Conservation (phyloP, 306 rosid genomes). For the Glycine latifolia region DNA sequence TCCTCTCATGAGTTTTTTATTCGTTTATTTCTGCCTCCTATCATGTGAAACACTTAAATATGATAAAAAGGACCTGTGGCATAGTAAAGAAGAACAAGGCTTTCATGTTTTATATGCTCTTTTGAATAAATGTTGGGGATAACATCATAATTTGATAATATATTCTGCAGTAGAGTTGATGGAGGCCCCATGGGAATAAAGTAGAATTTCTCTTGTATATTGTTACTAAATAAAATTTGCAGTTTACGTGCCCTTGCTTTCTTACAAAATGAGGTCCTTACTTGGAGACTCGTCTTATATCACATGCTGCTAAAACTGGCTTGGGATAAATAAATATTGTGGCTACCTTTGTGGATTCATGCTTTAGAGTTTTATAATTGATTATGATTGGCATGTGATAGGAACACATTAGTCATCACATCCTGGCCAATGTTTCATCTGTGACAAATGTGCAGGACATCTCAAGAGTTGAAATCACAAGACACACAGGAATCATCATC, state of each 20-base stretch:
- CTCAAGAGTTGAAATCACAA: conserved; percentile 58
- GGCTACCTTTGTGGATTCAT: conserved; percentile 14
- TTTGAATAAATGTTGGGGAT: conserved; percentile 6
- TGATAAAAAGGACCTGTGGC: conserved; percentile 15
- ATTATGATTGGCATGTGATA: conserved; percentile 39
- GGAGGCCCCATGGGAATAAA: not conserved
- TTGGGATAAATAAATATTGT: conserved; percentile 18
- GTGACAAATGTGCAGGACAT: conserved; percentile 60
- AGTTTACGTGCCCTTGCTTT: conserved; percentile 10
- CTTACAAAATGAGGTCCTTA: conserved; percentile 15
- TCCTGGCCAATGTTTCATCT: conserved; percentile 38
- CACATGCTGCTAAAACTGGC: conserved; percentile 30
- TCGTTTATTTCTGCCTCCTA: not conserved
- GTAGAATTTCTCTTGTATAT: conserved; percentile 6
- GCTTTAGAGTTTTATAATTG: conserved; percentile 24
- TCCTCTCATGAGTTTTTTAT: conserved; percentile 17
- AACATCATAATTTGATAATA: conserved; percentile 13
- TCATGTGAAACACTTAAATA: conserved; percentile 6
- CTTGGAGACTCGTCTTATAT: conserved; percentile 30
- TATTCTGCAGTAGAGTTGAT: conserved; percentile 1
- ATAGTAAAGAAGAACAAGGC: conserved; percentile 4
- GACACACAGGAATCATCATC: conserved; percentile 63
- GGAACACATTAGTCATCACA: conserved; percentile 14
- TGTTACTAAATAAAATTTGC: conserved; percentile 6
- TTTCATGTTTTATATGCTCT: conserved; percentile 19